phyloP scores from a whole-genome alignment of 306 rosid genomes.

The Citrullus amarus region DNA sequence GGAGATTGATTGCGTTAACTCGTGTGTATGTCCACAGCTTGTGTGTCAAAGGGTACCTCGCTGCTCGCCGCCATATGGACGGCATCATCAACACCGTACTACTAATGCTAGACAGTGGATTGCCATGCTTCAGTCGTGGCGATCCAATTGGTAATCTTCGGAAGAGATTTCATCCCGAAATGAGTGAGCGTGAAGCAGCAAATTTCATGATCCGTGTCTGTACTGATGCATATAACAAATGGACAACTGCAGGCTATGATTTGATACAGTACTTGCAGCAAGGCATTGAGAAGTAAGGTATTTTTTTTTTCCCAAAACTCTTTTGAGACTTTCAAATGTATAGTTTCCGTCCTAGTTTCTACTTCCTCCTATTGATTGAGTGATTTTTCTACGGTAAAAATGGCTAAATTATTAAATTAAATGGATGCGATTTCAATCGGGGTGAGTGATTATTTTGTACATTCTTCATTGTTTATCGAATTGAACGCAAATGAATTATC shows the following conservation, averaged over 20 bases:
- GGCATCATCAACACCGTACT: slow-evolving; percentile 72
- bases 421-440: background rate
- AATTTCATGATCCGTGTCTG: slow-evolving; percentile 93
- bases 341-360: slow-evolving; percentile 15
- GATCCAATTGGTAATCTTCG: slow-evolving; percentile 96
- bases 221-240: slow-evolving; percentile 93
- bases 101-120: slow-evolving; percentile 89
- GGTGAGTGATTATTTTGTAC: background rate
- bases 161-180: slow-evolving; percentile 94
- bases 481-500: background rate
- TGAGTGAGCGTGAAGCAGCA: slow-evolving; percentile 96
- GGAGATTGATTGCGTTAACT: background rate
- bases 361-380: background rate
- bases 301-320: slow-evolving; percentile 1
- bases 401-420: background rate
- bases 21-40: slow-evolving; percentile 26
- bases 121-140: slow-evolving; percentile 97
- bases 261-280: slow-evolving; percentile 94
- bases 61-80: slow-evolving; percentile 79
- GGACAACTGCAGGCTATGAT: slow-evolving; percentile 99
- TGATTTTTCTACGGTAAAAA: slow-evolving; percentile 12
- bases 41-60: slow-evolving; percentile 94
- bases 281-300: slow-evolving; percentile 80
- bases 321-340: slow-evolving; percentile 26
- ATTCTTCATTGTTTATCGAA: background rate